Conservation (phyloP, 129 eudicot genomes). For the Arctium lappa region DNA sequence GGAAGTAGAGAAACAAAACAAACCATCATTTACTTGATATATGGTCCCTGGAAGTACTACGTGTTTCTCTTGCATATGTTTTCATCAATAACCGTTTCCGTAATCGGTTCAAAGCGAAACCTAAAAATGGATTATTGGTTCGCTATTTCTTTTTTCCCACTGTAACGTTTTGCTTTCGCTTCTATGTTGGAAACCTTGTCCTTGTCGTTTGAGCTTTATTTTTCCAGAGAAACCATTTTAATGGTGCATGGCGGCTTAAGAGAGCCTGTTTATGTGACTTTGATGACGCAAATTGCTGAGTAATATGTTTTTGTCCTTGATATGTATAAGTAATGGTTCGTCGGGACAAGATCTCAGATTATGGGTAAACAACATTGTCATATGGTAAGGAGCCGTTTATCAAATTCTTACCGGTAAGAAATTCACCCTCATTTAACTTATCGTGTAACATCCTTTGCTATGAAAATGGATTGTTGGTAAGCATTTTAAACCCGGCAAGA, state of each 20-base stretch:
- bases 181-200: not conserved
- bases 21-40: not conserved
- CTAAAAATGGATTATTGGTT: not conserved
- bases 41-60: not conserved
- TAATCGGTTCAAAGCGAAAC: not conserved
- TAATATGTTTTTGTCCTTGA: not conserved
- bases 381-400: no score
- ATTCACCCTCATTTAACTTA: no score
- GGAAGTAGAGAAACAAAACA: conserved; percentile 34
- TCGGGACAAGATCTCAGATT: no score
- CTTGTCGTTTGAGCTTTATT: not conserved
- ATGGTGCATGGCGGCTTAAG: not conserved
- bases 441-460: no score
- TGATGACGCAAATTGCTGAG: not conserved
- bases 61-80: not conserved
- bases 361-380: no score
- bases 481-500: no score
- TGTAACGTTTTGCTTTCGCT: not conserved
- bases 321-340: no score
- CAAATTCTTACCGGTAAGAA: no score
- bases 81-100: not conserved
- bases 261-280: not conserved
- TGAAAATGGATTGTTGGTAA: no score
- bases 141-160: not conserved
- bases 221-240: not conserved